phyloP scores from a whole-genome alignment of 192 early-diverging fungal species.

The Rhizophagus clarus region DNA sequence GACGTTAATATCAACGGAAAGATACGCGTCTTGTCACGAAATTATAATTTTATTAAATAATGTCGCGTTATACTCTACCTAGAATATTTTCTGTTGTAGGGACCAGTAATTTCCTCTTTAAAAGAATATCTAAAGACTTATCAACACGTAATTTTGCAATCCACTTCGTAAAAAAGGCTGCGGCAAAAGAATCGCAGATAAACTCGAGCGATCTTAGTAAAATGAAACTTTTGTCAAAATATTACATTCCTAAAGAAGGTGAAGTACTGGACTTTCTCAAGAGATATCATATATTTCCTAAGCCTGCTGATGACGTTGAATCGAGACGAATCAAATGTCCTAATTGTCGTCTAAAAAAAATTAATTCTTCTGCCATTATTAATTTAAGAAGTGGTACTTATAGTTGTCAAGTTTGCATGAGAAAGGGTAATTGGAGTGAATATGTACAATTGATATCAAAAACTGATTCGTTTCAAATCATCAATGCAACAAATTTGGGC shows the following conservation, averaged over 20 bases:
- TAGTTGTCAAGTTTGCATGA: slow-evolving; percentile 58
- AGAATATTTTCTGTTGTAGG: background rate
- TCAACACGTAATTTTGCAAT: background rate
- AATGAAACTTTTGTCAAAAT: slow-evolving; percentile 20
- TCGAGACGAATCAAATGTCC: slow-evolving; percentile 37
- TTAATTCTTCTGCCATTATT: slow-evolving; percentile 54
- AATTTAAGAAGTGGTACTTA: slow-evolving; percentile 53
- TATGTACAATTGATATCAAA: slow-evolving; percentile 51
- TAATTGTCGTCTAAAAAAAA: slow-evolving; percentile 37
- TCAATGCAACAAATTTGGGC: slow-evolving; percentile 41
- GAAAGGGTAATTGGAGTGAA: slow-evolving; percentile 59
- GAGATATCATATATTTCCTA: slow-evolving; percentile 36
- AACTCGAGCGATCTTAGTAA: background rate
- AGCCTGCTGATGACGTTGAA: slow-evolving; percentile 25
- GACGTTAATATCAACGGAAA: too few species aligned
- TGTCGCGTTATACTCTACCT: background rate
- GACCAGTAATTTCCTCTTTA: background rate
- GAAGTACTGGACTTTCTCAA: slow-evolving; percentile 42
- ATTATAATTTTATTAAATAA: background rate
- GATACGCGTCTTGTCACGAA: background rate
- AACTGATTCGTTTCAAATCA: slow-evolving; percentile 35
- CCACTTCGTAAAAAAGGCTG: background rate
- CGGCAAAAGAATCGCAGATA: background rate
- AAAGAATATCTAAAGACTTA: background rate
- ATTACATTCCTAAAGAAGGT: slow-evolving; percentile 29